Evolutionary conservation across 208 protist species (phyloP).

Genomic region (Entamoeba histolytica): DNA sequence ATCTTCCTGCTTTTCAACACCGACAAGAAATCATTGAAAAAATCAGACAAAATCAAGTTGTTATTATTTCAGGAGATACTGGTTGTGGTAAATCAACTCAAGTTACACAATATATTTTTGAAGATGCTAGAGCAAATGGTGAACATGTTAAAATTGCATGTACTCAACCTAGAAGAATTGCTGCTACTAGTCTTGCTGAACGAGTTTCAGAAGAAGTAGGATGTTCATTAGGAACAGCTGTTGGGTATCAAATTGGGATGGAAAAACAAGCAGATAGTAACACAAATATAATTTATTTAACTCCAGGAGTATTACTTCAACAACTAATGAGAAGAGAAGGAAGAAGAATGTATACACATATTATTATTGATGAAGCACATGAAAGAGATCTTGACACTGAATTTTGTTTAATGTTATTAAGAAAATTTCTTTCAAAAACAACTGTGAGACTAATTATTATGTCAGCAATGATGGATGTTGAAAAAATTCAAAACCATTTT

Average conservation of each 20-base stretch:
- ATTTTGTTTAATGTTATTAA: conserved; percentile 23
- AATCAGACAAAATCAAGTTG: conserved; percentile 50
- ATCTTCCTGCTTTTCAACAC: not conserved
- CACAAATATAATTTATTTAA: conserved; percentile 77
- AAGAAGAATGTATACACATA: conserved; percentile 56
- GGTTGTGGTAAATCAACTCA: conserved; percentile 86
- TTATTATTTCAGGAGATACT: conserved; percentile 76
- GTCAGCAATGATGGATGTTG: conserved; percentile 78
- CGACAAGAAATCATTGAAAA: conserved; percentile 26
- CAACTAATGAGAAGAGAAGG: conserved; percentile 73
- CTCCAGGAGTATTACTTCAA: conserved; percentile 90
- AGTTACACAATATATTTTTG: conserved; percentile 71
- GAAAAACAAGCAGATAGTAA: conserved; percentile 63
- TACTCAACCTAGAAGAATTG: conserved; percentile 57
- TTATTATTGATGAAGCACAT: conserved; percentile 42
- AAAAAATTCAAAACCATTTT: conserved; percentile 68
- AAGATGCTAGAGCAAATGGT: conserved; percentile 49
- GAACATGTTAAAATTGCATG: conserved; percentile 48
- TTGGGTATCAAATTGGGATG: conserved; percentile 85
- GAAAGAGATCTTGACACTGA: conserved; percentile 33
- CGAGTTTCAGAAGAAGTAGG: conserved; percentile 49
- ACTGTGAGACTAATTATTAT: conserved; percentile 66
- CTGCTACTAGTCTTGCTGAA: conserved; percentile 44
- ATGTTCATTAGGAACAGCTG: conserved; percentile 52
- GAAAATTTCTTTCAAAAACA: conserved; percentile 46